Conservation (phyloP, 495 filamentous ascomycete genomes). For the Hypoxylon crocopeplum region DNA sequence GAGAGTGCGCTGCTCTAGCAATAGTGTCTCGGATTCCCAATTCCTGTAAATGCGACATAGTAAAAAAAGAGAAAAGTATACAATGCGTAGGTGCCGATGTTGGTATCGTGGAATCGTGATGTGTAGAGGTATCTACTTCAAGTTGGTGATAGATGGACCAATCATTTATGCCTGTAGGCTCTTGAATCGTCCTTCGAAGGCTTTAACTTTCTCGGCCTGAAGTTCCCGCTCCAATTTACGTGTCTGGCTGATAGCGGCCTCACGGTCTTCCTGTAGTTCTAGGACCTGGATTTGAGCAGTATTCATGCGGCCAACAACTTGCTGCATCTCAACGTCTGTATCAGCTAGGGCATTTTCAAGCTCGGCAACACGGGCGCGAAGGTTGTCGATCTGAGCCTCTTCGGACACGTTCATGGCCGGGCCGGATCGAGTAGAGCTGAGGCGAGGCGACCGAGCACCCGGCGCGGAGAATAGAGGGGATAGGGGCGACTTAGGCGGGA, state of each 20-base stretch:
- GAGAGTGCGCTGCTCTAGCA: slow-evolving; percentile 21
- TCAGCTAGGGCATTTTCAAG: slow-evolving; percentile 82
- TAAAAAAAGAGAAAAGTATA: slow-evolving; percentile 14
- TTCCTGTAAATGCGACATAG: slow-evolving; percentile 40
- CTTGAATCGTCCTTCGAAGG: slow-evolving; percentile 56
- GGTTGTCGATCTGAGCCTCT: slow-evolving; percentile 72
- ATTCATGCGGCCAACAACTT: slow-evolving; percentile 92
- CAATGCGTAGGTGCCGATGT: slow-evolving; percentile 12
- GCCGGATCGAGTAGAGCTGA: slow-evolving; percentile 47
- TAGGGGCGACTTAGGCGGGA: slow-evolving; percentile 63
- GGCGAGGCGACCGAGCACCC: slow-evolving; percentile 58
- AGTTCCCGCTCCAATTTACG: slow-evolving; percentile 69
- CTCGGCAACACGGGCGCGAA: slow-evolving; percentile 78
- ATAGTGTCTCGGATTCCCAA: slow-evolving; percentile 17
- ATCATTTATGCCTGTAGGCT: slow-evolving; percentile 31
- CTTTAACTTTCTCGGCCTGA: slow-evolving; percentile 54
- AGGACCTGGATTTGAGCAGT: slow-evolving; percentile 92
- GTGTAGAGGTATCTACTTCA: slow-evolving; percentile 8
- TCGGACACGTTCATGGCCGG: slow-evolving; percentile 49
- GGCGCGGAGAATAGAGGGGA: slow-evolving; percentile 66
- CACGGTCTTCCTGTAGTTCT: slow-evolving; percentile 87
- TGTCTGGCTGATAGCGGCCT: slow-evolving; percentile 85
- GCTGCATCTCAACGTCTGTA: slow-evolving; percentile 92
- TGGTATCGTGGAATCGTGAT: slow-evolving; percentile 28
- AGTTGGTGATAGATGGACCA: background rate